phyloP scores from a whole-genome alignment of 2,329 filamentous ascomycete species.

The Pseudodiploospora longispora region DNA sequence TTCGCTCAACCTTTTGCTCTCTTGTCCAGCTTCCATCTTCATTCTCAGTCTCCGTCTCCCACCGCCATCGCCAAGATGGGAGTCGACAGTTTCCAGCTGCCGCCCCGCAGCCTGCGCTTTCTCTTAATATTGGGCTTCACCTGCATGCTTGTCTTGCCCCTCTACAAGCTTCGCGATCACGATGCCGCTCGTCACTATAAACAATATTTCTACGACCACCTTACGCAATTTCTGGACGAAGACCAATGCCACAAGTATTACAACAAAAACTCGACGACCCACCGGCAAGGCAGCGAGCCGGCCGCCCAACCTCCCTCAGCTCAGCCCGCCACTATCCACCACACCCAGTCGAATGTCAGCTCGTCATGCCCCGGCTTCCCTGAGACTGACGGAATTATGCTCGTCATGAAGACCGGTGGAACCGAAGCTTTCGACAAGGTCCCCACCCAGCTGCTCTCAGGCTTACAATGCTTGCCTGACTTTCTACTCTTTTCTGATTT shows the following conservation, averaged over 20 bases:
- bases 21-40: background rate
- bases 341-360: slow-evolving; percentile 26
- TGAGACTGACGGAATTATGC: slow-evolving; percentile 33
- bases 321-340: too few species aligned
- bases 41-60: background rate
- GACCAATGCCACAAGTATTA: slow-evolving; percentile 14
- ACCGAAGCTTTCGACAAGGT: slow-evolving; percentile 47
- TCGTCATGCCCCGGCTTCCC: slow-evolving; percentile 34
- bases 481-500: slow-evolving; percentile 51
- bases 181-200: slow-evolving; percentile 15
- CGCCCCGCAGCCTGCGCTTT: slow-evolving; percentile 19
- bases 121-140: slow-evolving; percentile 18
- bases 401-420: slow-evolving; percentile 53
- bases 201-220: slow-evolving; percentile 21
- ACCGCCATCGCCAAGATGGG: slow-evolving; percentile 7
- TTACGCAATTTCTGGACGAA: slow-evolving; percentile 21
- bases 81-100: slow-evolving; percentile 9
- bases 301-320: slow-evolving; percentile 15
- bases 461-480: slow-evolving; percentile 45
- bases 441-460: slow-evolving; percentile 47
- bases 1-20: background rate
- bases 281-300: slow-evolving; percentile 26
- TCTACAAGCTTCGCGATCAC: slow-evolving; percentile 22
- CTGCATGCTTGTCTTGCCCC: slow-evolving; percentile 21
- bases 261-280: slow-evolving; percentile 28